Percentiles rank a stretch among this genome's conserved stretches.
These are phyloP conservation scores for Trichophyton mentagrophytes DNA, from an alignment of 2,329 filamentous ascomycete genomes.

Conservation along the genomic window DNA sequence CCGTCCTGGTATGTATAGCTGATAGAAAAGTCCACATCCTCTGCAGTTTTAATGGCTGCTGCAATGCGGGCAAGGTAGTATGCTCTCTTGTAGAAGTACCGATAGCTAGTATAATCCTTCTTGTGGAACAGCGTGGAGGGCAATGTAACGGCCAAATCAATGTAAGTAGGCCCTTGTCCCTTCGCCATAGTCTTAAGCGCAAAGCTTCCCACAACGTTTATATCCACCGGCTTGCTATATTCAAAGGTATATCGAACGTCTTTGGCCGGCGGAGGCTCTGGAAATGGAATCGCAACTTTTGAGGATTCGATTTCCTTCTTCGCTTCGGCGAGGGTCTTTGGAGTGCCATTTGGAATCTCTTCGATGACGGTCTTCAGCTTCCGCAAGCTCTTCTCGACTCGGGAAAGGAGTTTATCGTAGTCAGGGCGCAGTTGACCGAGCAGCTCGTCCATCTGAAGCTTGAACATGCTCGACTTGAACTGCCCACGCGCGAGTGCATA, in stretches of 20 bases:
- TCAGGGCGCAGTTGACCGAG: constrained; percentile 45
- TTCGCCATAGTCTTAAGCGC: constrained; percentile 61
- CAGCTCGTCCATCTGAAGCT: constrained; percentile 54
- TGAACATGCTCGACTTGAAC: constrained; percentile 56
- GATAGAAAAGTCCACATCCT: constrained; percentile 43
- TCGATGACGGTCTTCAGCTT: constrained; percentile 47
- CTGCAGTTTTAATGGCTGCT: constrained; percentile 49
- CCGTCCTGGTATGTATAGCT: constrained; percentile 56
- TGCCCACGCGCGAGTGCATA: constrained; percentile 35
- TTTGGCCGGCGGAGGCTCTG: constrained; percentile 61
- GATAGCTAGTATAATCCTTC: constrained; percentile 84
- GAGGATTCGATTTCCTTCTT: constrained; percentile 54
- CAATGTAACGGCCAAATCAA: constrained; percentile 84
- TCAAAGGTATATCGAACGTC: constrained; percentile 71
- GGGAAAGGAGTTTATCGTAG: constrained; percentile 43
- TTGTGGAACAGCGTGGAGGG: constrained; percentile 69
- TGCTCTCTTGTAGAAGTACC: constrained; percentile 88
- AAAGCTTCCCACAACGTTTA: constrained; percentile 86
- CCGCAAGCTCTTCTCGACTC: constrained; percentile 42
- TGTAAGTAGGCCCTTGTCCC: constrained; percentile 39
- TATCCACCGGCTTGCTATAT: constrained; percentile 59
- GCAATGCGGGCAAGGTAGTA: constrained; percentile 81
- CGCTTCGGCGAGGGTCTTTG: constrained; percentile 50
- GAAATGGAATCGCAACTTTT: constrained; percentile 67
- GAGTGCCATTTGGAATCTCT: constrained; percentile 38